phyloP scores from a whole-genome alignment of 2,329 filamentous ascomycete genomes.

The Camillea tinctor region DNA sequence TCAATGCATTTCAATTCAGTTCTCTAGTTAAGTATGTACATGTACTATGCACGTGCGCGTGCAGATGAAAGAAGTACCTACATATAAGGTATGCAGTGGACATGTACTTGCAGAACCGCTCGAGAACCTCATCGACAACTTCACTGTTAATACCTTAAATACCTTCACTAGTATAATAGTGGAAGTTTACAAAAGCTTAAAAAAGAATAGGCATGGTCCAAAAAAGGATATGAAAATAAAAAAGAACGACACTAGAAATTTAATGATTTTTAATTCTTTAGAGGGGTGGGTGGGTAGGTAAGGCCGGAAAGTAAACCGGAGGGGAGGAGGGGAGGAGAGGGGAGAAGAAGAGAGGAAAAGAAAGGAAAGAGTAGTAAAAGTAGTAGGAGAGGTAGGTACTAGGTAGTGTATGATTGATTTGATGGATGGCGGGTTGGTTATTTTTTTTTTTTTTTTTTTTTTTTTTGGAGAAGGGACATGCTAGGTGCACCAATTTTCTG shows the following conservation, averaged over 20 bases:
- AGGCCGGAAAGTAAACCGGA: neutral
- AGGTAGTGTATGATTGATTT: too few relatives aligned
- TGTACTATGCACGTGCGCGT: neutral
- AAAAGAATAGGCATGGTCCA: neutral
- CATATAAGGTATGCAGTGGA: neutral
- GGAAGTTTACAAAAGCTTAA: neutral
- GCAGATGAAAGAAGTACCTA: neutral
- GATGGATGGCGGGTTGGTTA: conserved; percentile 1
- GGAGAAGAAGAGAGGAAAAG: conserved; percentile 1
- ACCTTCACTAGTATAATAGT: too few relatives aligned
- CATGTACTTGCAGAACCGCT: conserved; percentile 5
- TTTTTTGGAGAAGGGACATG: conserved; percentile 1
- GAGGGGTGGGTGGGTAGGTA: conserved; percentile 10
- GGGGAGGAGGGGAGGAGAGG: conserved; percentile 5
- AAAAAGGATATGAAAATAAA: conserved; percentile 2
- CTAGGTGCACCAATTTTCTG: conserved; percentile 5
- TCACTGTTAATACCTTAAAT: conserved; percentile 11
- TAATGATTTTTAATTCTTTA: conserved; percentile 9
- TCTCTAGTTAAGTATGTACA: neutral
- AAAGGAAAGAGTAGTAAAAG: neutral
- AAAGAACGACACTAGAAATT: conserved; percentile 8
- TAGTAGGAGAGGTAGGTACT: neutral
- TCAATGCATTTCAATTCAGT: neutral
- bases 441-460: too few relatives aligned
- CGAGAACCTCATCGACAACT: conserved; percentile 12